phyloP scores from a whole-genome alignment of 1,139 yeast species.

The Schwanniomyces etchellsii region DNA sequence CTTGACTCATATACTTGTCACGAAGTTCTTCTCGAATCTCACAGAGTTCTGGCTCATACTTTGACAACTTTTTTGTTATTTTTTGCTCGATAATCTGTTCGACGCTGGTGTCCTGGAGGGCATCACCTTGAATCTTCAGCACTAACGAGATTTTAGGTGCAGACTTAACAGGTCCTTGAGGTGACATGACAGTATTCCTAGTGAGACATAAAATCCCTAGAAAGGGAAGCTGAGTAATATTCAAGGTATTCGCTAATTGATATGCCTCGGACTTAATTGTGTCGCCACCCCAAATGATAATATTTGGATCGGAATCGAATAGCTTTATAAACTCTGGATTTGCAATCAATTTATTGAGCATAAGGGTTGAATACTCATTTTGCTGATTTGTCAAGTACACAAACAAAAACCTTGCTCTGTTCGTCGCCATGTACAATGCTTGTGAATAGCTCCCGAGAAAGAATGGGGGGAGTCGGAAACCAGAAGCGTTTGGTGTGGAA shows the following conservation, averaged over 20 bases:
- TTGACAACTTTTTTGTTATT: constrained; percentile 39
- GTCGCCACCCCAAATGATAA: constrained; percentile 86
- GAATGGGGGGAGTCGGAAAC: constrained; percentile 36
- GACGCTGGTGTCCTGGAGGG: constrained; percentile 29
- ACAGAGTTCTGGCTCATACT: constrained; percentile 57
- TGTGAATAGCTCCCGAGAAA: constrained; percentile 73
- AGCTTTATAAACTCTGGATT: constrained; percentile 48
- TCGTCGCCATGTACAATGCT: constrained; percentile 64
- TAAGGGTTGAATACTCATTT: constrained; percentile 54
- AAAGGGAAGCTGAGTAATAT: constrained; percentile 75
- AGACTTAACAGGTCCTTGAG: constrained; percentile 51
- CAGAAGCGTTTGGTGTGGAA: constrained; percentile 1
- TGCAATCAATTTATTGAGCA: constrained; percentile 53
- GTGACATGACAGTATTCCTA: constrained; percentile 49
- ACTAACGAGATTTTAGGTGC: constrained; percentile 56
- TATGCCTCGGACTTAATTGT: constrained; percentile 75
- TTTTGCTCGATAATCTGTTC: constrained; percentile 28
- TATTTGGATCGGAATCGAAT: constrained; percentile 37
- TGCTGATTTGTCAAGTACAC: constrained; percentile 72
- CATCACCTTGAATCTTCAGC: constrained; percentile 61
- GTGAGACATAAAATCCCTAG: constrained; percentile 64
- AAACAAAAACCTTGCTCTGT: constrained; percentile 62
- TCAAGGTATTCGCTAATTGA: constrained; percentile 73
- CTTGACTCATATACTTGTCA: constrained; percentile 54
- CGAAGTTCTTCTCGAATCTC: constrained; percentile 57